These are phyloP conservation scores for Geotrichum carabidarum DNA, from an alignment of 1,139 yeast genomes.

Conservation along the genomic window DNA sequence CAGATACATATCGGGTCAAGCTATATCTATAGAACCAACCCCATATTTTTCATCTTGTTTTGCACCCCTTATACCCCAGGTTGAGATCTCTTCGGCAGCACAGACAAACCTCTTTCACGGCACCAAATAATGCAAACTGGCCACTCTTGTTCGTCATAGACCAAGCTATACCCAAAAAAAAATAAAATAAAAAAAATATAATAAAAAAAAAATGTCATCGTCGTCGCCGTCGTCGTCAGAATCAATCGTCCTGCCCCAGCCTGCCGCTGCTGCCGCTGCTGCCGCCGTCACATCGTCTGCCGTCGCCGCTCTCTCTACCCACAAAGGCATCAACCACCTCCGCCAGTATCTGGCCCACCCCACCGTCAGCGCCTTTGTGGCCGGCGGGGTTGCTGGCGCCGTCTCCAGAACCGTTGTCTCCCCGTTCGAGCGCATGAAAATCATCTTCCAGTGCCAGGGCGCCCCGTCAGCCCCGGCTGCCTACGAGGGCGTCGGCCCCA, in stretches of 20 bases:
- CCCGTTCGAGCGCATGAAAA: constrained; percentile 92
- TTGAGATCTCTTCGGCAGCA: too few relatives aligned
- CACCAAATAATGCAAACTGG: too few relatives aligned
- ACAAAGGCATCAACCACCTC: constrained; percentile 10
- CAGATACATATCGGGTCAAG: too few relatives aligned
- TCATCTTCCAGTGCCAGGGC: constrained; percentile 83
- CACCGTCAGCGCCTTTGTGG: constrained; percentile 54
- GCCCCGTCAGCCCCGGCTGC: constrained; percentile 48
- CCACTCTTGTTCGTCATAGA: too few relatives aligned
- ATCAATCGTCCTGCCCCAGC: neutral
- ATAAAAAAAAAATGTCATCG: neutral
- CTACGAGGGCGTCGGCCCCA: constrained; percentile 68
- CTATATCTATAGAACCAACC: too few relatives aligned
- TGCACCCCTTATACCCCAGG: too few relatives aligned
- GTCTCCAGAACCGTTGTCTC: constrained; percentile 88
- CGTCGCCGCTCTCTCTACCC: neutral
- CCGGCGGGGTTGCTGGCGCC: constrained; percentile 88
- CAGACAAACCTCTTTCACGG: too few relatives aligned
- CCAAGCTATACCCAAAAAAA: too few relatives aligned
- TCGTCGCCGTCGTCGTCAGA: neutral
- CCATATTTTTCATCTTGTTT: too few relatives aligned
- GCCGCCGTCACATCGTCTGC: neutral
- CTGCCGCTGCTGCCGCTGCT: neutral
- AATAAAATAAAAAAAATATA: neutral
- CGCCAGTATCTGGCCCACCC: constrained; percentile 34